Percentiles rank a stretch among this genome's conserved stretches.
Conservation (phyloP, 495 filamentous ascomycete genomes). For the Xylaria longipes region DNA sequence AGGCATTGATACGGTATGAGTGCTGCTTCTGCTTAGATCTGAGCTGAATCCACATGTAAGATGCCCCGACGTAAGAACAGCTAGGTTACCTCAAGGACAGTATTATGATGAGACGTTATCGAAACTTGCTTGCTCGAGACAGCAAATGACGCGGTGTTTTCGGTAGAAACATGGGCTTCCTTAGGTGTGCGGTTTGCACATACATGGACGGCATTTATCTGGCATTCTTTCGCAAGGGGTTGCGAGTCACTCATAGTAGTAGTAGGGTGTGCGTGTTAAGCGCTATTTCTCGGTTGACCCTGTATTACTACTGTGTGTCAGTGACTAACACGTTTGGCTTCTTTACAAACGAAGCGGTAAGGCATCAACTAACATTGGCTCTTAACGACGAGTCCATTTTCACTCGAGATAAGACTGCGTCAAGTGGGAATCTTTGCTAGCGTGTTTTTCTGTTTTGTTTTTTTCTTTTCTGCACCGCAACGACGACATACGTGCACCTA, state of each 20-base stretch:
- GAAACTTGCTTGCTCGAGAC: background rate
- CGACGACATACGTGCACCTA: background rate
- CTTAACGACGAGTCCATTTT: background rate
- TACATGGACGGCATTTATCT: background rate
- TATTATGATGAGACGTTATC: background rate
- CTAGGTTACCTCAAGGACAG: background rate
- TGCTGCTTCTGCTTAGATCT: background rate
- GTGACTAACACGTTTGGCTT: background rate
- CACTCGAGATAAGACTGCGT: background rate
- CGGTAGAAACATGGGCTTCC: background rate
- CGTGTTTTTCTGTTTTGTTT: background rate
- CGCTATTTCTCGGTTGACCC: background rate
- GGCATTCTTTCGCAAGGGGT: background rate
- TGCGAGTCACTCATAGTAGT: background rate
- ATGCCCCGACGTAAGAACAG: background rate
- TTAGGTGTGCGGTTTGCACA: background rate
- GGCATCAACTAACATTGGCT: constrained; percentile 6
- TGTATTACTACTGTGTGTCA: constrained; percentile 3
- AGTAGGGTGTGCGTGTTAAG: background rate
- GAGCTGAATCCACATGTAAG: background rate
- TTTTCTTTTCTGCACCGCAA: background rate
- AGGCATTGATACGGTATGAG: background rate
- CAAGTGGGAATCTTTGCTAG: background rate
- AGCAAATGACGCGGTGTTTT: background rate
- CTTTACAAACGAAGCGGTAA: background rate